Percentiles rank a stretch among this genome's conserved stretches.
Evolutionary conservation across 371 early-diverging fungal genomes (phyloP).

Genomic region (Mucor circinelloides): DNA sequence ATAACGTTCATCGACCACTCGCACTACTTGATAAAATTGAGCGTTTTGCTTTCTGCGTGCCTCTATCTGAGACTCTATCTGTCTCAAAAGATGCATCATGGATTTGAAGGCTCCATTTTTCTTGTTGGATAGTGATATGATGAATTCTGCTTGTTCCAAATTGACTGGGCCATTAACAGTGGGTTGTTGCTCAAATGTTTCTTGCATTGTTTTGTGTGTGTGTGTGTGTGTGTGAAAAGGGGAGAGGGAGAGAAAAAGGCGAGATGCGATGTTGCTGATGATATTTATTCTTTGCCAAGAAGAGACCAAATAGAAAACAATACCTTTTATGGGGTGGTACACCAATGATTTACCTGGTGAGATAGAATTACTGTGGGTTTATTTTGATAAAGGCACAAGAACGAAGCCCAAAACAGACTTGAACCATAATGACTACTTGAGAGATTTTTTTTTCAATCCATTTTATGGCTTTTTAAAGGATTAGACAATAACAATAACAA

Average conservation of each 20-base stretch:
- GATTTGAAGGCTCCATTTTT: slow-evolving; percentile 23
- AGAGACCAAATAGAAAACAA: slow-evolving; percentile 11
- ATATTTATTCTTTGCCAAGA: slow-evolving; percentile 14
- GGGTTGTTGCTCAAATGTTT: background rate
- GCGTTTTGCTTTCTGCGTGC: slow-evolving; percentile 14
- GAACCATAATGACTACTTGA: background rate
- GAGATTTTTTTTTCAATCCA: background rate
- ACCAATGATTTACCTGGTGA: background rate
- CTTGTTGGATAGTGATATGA: slow-evolving; percentile 12
- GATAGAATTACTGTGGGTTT: too few relatives aligned
- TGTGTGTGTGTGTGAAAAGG: background rate
- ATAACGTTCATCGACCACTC: slow-evolving; percentile 5
- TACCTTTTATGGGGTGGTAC: background rate
- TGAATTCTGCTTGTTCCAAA: slow-evolving; percentile 21
- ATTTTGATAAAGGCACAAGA: too few relatives aligned
- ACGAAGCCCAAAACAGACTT: too few relatives aligned
- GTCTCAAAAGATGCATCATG: slow-evolving; percentile 18
- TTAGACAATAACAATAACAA: background rate
- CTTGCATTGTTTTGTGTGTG: background rate
- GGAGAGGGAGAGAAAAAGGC: background rate
- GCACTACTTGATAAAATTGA: slow-evolving; percentile 14
- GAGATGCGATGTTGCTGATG: background rate
- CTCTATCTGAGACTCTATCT: slow-evolving; percentile 20
- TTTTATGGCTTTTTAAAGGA: background rate
- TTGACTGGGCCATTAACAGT: background rate